Evolutionary conservation across 306 rosid species (phyloP).

Genomic region (Vicia villosa): DNA sequence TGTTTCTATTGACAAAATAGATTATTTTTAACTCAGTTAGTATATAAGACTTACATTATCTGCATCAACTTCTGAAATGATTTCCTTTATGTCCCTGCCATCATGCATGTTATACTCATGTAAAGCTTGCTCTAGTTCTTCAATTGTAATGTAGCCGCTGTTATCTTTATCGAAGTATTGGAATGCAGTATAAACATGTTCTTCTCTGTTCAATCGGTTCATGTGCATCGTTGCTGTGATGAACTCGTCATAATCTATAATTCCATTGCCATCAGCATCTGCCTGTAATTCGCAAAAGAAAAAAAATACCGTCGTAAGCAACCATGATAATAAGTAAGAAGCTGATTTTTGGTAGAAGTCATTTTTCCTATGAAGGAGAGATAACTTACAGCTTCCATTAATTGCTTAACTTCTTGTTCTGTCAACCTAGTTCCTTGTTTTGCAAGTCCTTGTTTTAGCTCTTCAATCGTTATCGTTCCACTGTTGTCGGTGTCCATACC

Average conservation of each 20-base stretch:
- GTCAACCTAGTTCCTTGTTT: slow-evolving; percentile 89
- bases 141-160: slow-evolving; percentile 94
- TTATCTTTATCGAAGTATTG: slow-evolving; percentile 89
- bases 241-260: slow-evolving; percentile 94
- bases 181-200: slow-evolving; percentile 96
- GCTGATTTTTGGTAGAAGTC: not conserved
- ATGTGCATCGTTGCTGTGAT: slow-evolving; percentile 96
- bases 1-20: no score
- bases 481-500: slow-evolving; percentile 90
- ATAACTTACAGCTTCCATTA: slow-evolving; percentile 87
- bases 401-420: slow-evolving; percentile 82
- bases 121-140: slow-evolving; percentile 94
- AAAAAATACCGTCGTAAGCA: not conserved
- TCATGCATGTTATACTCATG: slow-evolving; percentile 84
- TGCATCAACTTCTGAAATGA: slow-evolving; percentile 79
- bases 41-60: slow-evolving; percentile 65
- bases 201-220: slow-evolving; percentile 94
- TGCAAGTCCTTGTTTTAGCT: slow-evolving; percentile 93
- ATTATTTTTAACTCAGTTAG: not conserved
- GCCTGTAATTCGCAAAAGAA: slow-evolving; percentile 55
- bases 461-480: slow-evolving; percentile 96
- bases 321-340: not conserved
- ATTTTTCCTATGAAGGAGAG: not conserved
- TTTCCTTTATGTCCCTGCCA: slow-evolving; percentile 79
- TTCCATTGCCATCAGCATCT: slow-evolving; percentile 97